Base-by-base conservation (phyloP, 345 rosid species). In the Arabidopsis arenosa region DNA sequence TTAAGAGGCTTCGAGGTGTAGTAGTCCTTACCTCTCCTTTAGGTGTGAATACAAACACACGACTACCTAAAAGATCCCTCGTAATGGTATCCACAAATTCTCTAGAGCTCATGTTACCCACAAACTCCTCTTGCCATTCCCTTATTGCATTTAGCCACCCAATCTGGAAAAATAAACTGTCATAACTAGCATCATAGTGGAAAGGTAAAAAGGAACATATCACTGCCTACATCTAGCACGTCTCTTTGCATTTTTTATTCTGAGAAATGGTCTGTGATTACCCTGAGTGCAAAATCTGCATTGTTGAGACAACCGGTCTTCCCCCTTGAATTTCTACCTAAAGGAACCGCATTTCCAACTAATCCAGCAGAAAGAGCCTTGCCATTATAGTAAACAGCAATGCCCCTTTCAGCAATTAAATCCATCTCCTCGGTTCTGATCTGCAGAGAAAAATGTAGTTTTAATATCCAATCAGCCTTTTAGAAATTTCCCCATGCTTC, bases 101-200 rank as follows among this genome's bases (percentile, higher is more conserved):
- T 73, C 99, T 90, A 49, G 99, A 95, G 86, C 87, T 92, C 99
- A 95, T 95, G 83, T 92, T 95, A 80, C 99, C 99, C 55, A 95
- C 99, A 65, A 95, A 95, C 84, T 95, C 97, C 70, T 95, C 97
- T 88, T 95, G 99, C 99, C 99, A 95, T 82, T 95, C 97, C 75
- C 99, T 92, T 67, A 92, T 95, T 63, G 97, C 99, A 77, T 92
- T 95, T 47, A 95, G 93, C 99, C 99, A 95, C 65, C 99, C 89
- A 79, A 91, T 70, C 97, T 91, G 84, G 73, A 80, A 77, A 78
- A 72, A 74, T 53, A n/a, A 72, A 75, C 65, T 60, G 14, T 75
- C 85, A 69, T 73, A 79, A 68, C 78, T 66, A 73, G 43, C 74
- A 43, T 73, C 65, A 61, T 54, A 61, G 7, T 67, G 18, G 23